phyloP scores from a whole-genome alignment of 2,329 filamentous ascomycete species.

The Mycogone perniciosa region DNA sequence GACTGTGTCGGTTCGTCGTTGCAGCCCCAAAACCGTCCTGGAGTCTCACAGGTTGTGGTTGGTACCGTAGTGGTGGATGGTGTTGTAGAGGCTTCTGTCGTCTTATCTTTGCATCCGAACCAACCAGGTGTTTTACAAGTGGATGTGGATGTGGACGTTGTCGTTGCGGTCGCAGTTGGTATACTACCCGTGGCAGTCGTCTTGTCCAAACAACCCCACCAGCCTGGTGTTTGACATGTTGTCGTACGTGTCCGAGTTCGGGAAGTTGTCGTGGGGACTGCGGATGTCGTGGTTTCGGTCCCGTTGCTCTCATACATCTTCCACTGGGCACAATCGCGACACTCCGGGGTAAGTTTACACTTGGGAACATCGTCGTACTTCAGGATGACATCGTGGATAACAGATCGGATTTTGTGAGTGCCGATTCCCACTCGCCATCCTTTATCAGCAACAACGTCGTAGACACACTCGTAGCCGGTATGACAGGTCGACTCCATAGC shows the following conservation, averaged over 20 bases:
- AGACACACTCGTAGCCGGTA: conserved; percentile 78
- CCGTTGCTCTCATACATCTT: conserved; percentile 93
- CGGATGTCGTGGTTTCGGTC: conserved; percentile 65
- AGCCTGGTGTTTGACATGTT: conserved; percentile 86
- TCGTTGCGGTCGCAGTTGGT: conserved; percentile 33
- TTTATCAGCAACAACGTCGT: conserved; percentile 86
- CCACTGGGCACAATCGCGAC: conserved; percentile 87
- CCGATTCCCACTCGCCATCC: conserved; percentile 89
- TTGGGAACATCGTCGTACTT: conserved; percentile 74
- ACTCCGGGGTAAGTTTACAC: conserved; percentile 71
- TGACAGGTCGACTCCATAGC: conserved; percentile 92
- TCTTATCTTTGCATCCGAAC: conserved; percentile 57
- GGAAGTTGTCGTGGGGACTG: conserved; percentile 50
- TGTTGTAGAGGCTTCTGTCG: conserved; percentile 30
- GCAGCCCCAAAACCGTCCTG: conserved; percentile 53
- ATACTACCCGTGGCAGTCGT: conserved; percentile 28
- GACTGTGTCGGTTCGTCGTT: conserved; percentile 16
- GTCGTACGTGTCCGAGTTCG: conserved; percentile 72
- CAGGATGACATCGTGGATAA: conserved; percentile 81
- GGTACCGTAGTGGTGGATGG: conserved; percentile 21
- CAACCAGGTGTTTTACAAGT: conserved; percentile 58
- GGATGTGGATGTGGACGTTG: conserved; percentile 37
- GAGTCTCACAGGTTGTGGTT: conserved; percentile 40
- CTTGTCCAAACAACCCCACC: conserved; percentile 77
- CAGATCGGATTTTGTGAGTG: conserved; percentile 82